Base-by-base conservation (phyloP, 139 green algal genomes). In the Picochlorum sp. region DNA sequence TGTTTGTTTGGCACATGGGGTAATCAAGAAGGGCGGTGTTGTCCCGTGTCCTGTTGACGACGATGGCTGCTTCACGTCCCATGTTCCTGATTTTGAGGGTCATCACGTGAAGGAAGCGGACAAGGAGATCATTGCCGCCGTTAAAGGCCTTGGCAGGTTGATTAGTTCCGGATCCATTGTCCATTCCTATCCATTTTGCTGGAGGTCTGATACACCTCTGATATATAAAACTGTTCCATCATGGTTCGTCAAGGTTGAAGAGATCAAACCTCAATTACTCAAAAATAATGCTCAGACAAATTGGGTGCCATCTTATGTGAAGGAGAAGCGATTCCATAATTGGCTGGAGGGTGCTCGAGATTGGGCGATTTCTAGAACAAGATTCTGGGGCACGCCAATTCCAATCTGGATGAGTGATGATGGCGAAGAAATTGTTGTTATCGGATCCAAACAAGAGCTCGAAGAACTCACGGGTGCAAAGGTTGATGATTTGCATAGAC, bases 281-380 rank as follows among this genome's bases (percentile, higher is more conserved):
- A 79, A 67, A 54, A 93, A 87, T 84, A 98, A 96, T 75, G 81
- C 74, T 62, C 20, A 88, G 65, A 99, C 94, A 3, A 80, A 90
- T 63, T 99, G 94, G 94, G 94, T 99, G 70, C 93, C 93, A 2
- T 51, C 67, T 13, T 95, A 95, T 69, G 90, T 99, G 44, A 91
- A 95, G 76, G 94, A 99, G 74, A 97, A 97, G 81, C 84, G 94
- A 44, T 99, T 98, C 80, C 85, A 96, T 76, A 97, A 97, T 80
- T 99, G 94, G 94, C 85, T 99, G 41, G 88, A 96, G 73, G 88
- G 85, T 63, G 92, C 92, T 37, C 81, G 88, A 60, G 92, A 98
- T 79, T 98, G 92, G 92, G 81, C 83, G 16, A 70, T 92, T 51
- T 88, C 78, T 16, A 77, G 80, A 34, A 83, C 64, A 55, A 83